These are phyloP conservation scores for Pichia membranifaciens DNA, from an alignment of 805 yeast species.

Conservation along the genomic window DNA sequence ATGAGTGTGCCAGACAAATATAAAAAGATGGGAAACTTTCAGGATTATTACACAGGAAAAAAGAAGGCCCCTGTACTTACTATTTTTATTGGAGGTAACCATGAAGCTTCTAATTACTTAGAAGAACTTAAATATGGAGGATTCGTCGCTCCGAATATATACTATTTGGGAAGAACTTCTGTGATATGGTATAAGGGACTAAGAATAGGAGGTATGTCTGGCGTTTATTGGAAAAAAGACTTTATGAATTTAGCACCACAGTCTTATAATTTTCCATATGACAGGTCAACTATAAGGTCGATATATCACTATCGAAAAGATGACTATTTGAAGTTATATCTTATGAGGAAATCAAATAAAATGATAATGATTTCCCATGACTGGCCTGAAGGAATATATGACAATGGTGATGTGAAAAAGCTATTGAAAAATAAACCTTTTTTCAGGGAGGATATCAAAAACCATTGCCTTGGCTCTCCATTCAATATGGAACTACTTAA, in stretches of 20 bases:
- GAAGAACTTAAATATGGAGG: conserved; percentile 78
- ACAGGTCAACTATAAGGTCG: conserved; percentile 42
- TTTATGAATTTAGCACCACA: conserved; percentile 34
- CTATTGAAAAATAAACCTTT: conserved; percentile 59
- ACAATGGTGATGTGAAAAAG: conserved; percentile 49
- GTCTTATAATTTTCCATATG: conserved; percentile 44
- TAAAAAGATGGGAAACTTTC: conserved; percentile 71
- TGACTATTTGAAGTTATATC: conserved; percentile 51
- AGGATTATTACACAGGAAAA: conserved; percentile 56
- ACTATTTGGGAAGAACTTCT: conserved; percentile 75
- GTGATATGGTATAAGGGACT: conserved; percentile 71
- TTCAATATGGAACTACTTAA: conserved; percentile 51
- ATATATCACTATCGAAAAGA: conserved; percentile 69
- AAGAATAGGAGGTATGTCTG: conserved; percentile 76
- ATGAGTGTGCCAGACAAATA: conserved; percentile 80
- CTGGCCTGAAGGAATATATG: conserved; percentile 83
- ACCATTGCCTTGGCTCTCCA: conserved; percentile 66
- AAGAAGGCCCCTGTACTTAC: conserved; percentile 69
- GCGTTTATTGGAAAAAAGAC: conserved; percentile 61
- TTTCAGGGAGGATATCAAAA: conserved; percentile 57
- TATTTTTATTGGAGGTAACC: conserved; percentile 90
- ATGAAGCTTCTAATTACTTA: conserved; percentile 79
- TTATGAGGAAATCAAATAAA: conserved; percentile 27
- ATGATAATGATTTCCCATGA: conserved; percentile 79
- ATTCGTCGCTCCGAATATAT: conserved; percentile 86